Conservation (phyloP, 2,329 filamentous ascomycete species). For the Colletotrichum abscissum region DNA sequence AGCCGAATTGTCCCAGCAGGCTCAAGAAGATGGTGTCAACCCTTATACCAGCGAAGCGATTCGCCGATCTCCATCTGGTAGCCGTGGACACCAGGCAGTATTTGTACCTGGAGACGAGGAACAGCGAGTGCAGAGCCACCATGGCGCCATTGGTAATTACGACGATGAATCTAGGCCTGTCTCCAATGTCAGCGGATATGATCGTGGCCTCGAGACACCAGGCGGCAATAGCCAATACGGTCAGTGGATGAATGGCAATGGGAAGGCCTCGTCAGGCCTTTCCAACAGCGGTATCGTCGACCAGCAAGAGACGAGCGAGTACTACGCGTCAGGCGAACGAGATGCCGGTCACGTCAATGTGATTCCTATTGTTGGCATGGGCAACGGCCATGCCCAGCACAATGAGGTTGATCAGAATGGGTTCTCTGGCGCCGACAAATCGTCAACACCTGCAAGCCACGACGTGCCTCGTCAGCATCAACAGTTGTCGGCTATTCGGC, state of each 20-base stretch:
- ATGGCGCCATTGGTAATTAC: not conserved
- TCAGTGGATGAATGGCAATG: conserved; percentile 28
- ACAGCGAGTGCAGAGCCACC: conserved; percentile 21
- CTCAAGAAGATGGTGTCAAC: conserved; percentile 66
- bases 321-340: not conserved
- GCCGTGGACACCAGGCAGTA: not conserved
- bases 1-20: conserved; percentile 61
- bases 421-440: not conserved
- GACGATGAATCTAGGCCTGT: not conserved
- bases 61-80: conserved; percentile 27
- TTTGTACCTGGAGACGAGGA: conserved; percentile 4
- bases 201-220: conserved; percentile 21
- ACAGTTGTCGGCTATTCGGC: conserved; percentile 37
- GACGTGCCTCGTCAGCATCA: conserved; percentile 9
- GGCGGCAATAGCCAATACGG: conserved; percentile 34
- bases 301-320: not conserved
- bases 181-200: not conserved
- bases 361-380: not conserved
- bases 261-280: not conserved
- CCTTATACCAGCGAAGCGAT: conserved; percentile 64
- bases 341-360: not conserved
- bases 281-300: not conserved
- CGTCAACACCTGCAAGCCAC: not conserved
- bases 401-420: not conserved
- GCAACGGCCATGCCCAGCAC: not conserved